Evolutionary conservation across 176 grass and related monocot species (phyloP).

Genomic region (Eleusine coracana): DNA sequence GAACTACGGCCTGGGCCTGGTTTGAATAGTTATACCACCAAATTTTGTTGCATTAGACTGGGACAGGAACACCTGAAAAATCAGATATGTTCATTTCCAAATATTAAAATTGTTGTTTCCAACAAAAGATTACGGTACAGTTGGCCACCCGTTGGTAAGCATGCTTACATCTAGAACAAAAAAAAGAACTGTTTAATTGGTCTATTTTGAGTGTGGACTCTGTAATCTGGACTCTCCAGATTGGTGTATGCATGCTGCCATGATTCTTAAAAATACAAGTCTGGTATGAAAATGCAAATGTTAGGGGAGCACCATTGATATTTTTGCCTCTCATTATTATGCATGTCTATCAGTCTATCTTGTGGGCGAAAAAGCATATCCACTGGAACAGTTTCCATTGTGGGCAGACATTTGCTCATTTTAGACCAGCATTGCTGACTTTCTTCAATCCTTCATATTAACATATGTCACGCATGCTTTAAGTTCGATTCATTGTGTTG

Average conservation of each 20-base stretch:
- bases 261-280: neutral
- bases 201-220: slow-evolving; percentile 2
- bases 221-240: neutral
- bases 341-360: neutral
- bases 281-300: neutral
- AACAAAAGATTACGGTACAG: neutral
- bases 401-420: neutral
- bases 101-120: neutral
- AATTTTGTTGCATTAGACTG: no score
- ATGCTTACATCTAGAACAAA: neutral
- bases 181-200: neutral
- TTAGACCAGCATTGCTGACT: neutral
- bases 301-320: neutral
- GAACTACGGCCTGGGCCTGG: neutral
- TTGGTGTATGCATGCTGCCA: neutral
- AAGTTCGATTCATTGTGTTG: slow-evolving; percentile 19
- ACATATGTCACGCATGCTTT: neutral
- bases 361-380: neutral
- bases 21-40: no score
- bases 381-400: neutral
- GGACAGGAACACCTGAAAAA: neutral
- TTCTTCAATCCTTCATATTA: neutral
- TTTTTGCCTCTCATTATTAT: neutral
- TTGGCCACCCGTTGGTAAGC: neutral
- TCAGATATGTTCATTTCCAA: neutral